phyloP scores from a whole-genome alignment of 768 basidiomycete species.

The Austroboletus festivus region DNA sequence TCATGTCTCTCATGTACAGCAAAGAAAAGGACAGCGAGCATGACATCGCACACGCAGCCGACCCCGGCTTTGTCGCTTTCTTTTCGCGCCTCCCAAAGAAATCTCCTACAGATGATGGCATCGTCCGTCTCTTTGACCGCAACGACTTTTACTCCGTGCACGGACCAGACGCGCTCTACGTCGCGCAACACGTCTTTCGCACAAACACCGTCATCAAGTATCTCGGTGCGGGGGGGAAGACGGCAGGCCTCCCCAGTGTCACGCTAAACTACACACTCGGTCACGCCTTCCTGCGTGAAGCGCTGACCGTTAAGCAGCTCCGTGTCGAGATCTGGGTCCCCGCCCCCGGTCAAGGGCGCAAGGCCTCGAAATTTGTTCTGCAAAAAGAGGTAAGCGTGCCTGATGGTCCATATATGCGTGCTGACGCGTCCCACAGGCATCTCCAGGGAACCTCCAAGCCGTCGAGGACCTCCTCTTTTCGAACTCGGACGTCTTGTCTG shows the following conservation, averaged over 20 bases:
- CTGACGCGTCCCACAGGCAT: conserved; percentile 50
- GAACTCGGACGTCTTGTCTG: conserved; percentile 72
- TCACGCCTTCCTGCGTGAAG: conserved; percentile 80
- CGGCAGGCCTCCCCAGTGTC: conserved; percentile 70
- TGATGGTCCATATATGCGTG: background rate
- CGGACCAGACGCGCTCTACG: conserved; percentile 82
- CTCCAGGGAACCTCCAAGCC: conserved; percentile 65
- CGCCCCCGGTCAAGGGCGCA: conserved; percentile 72
- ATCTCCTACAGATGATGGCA: conserved; percentile 69
- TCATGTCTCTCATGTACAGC: conserved; percentile 61
- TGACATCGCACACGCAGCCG: conserved; percentile 29
- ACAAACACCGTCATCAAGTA: conserved; percentile 94
- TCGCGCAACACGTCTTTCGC: conserved; percentile 78
- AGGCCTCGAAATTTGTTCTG: conserved; percentile 68
- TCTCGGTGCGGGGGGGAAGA: conserved; percentile 64
- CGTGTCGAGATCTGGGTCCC: conserved; percentile 88
- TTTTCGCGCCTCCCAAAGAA: conserved; percentile 60
- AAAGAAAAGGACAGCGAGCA: conserved; percentile 57
- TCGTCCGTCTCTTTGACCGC: conserved; percentile 84
- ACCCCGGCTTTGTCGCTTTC: conserved; percentile 75
- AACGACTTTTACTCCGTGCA: conserved; percentile 86
- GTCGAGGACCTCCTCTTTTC: conserved; percentile 85
- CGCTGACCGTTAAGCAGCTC: conserved; percentile 85
- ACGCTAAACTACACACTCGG: conserved; percentile 74
- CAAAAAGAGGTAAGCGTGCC: conserved; percentile 65